phyloP scores from a whole-genome alignment of 129 eudicot species.

The Sambucus nigra region DNA sequence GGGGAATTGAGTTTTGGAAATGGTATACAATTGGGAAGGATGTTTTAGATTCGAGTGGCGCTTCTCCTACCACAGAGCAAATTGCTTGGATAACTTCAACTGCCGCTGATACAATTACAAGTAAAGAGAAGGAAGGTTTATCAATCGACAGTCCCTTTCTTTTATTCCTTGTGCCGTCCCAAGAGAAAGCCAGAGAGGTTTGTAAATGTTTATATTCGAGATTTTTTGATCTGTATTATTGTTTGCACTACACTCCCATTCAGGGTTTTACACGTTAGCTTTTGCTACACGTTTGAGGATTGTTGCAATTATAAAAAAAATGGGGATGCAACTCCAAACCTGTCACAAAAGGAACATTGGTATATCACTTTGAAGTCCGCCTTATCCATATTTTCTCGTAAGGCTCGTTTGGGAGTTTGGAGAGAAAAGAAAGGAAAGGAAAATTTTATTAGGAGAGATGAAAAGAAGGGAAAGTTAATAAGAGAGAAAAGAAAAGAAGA shows the following conservation, averaged over 20 bases:
- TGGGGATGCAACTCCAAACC: no score
- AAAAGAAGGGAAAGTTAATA: no score
- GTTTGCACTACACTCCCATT: not conserved
- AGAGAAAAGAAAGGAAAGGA: no score
- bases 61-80: conserved; percentile 50
- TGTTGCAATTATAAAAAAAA: no score
- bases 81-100: conserved; percentile 81
- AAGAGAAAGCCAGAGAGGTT: conserved; percentile 71
- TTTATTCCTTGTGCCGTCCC: conserved; percentile 72
- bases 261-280: no score
- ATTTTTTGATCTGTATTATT: not conserved
- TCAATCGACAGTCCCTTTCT: conserved; percentile 57
- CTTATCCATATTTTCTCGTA: no score
- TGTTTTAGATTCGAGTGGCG: conserved; percentile 53
- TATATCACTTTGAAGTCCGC: no score
- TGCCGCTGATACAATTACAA: conserved; percentile 71
- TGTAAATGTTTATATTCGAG: conserved; percentile 8
- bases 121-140: conserved; percentile 69
- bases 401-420: no score
- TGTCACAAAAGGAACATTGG: no score
- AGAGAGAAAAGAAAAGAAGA: no score
- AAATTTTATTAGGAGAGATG: no score
- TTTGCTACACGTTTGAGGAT: no score
- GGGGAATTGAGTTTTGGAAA: conserved; percentile 94
- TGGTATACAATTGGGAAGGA: conserved; percentile 50